phyloP scores from a whole-genome alignment of 345 rosid species.

The Acer campestre region DNA sequence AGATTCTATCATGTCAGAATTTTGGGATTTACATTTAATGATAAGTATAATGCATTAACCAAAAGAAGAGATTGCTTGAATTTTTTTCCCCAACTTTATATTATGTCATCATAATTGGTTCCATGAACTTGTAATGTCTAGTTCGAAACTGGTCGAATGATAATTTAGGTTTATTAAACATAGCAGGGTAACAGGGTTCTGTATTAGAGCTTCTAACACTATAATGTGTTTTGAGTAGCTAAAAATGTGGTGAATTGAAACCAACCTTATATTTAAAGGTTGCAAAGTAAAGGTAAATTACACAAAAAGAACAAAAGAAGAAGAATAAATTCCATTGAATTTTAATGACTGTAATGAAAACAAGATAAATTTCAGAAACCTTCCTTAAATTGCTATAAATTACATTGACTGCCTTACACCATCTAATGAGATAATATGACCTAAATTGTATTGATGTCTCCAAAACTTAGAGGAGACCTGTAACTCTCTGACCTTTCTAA shows the following conservation, averaged over 20 bases:
- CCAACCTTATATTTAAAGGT: no score
- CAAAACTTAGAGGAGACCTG: no score
- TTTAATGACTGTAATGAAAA: not conserved
- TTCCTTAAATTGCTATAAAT: not conserved
- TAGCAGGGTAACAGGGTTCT: no score
- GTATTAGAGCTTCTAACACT: not conserved
- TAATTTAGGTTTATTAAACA: no score
- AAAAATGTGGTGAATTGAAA: no score
- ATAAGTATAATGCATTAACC: not conserved
- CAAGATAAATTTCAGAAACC: not conserved
- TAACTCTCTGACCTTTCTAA: not conserved
- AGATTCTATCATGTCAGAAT: not conserved
- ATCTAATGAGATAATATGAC: no score
- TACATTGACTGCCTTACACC: not conserved
- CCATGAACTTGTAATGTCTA: not conserved
- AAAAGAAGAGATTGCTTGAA: not conserved
- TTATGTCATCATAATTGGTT: not conserved
- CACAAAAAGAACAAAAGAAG: not conserved
- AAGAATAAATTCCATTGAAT: not conserved
- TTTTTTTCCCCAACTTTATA: not conserved
- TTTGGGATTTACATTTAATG: conserved; percentile 3
- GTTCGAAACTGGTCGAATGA: not conserved
- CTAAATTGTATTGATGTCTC: no score
- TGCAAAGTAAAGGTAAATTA: no score
- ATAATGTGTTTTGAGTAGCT: not conserved